phyloP scores from a whole-genome alignment of 2,329 filamentous ascomycete species.

The Aspergillus pseudoglaucus region DNA sequence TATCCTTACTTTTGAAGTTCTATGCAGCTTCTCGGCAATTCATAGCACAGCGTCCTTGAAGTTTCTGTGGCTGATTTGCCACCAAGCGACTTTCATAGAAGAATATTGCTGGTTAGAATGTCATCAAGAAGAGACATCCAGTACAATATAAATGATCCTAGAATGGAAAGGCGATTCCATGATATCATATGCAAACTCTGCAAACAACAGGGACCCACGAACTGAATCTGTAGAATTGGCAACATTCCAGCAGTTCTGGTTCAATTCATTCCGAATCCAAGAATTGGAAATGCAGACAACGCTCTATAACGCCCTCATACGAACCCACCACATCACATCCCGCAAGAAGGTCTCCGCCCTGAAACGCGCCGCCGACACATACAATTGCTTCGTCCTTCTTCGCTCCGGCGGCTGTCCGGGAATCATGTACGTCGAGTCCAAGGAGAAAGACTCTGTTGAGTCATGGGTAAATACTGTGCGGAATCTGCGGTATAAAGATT shows the following conservation, averaged over 20 bases:
- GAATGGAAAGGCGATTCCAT: too few species aligned
- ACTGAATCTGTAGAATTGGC: not conserved
- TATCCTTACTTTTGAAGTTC: too few species aligned
- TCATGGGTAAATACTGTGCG: constrained; percentile 62
- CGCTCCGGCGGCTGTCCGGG: constrained; percentile 64
- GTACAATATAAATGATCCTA: too few species aligned
- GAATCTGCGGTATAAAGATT: constrained; percentile 65
- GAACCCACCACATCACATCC: constrained; percentile 75
- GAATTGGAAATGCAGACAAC: constrained; percentile 7
- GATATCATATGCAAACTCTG: not conserved
- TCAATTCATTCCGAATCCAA: not conserved
- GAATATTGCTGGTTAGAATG: too few species aligned
- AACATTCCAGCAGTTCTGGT: not conserved
- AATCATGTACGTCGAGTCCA: constrained; percentile 70
- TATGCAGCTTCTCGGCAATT: too few species aligned
- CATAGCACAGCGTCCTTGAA: too few species aligned
- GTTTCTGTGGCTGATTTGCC: too few species aligned
- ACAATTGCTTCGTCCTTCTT: constrained; percentile 58
- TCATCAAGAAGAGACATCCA: too few species aligned
- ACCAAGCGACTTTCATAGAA: too few species aligned
- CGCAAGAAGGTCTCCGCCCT: constrained; percentile 65
- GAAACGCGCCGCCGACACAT: constrained; percentile 56
- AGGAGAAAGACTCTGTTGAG: constrained; percentile 47
- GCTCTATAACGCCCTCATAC: constrained; percentile 57
- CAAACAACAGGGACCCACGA: not conserved